phyloP scores from a whole-genome alignment of 805 yeast species.

The Hanseniaspora valbyensis region DNA sequence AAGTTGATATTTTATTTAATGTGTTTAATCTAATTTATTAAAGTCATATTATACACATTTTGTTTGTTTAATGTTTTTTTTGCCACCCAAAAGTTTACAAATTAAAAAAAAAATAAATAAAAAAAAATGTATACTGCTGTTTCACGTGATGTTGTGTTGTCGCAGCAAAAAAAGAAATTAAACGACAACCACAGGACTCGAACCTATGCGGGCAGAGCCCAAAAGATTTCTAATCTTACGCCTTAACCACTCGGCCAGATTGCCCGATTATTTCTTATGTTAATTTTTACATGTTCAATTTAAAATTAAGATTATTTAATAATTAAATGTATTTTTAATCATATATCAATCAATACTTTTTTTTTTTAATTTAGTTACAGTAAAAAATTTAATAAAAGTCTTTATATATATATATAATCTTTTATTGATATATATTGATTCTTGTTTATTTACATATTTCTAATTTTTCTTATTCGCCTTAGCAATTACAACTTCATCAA shows the following conservation, averaged over 20 bases:
- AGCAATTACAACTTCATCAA: neutral
- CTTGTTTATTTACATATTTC: too few relatives aligned
- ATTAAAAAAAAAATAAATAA: neutral
- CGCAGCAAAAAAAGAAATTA: constrained; percentile 26
- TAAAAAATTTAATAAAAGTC: too few relatives aligned
- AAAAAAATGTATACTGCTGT: neutral
- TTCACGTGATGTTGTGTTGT: neutral
- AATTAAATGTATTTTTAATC: too few relatives aligned
- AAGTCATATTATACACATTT: neutral
- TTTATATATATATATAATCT: too few relatives aligned
- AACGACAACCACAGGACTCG: constrained; percentile 66
- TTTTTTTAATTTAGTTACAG: too few relatives aligned
- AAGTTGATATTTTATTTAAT: neutral
- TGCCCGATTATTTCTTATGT: constrained; percentile 25
- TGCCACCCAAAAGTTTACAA: constrained; percentile 1
- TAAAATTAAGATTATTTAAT: too few relatives aligned
- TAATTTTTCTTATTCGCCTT: neutral
- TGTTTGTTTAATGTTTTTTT: neutral
- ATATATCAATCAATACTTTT: too few relatives aligned
- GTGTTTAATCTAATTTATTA: neutral
- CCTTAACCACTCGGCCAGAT: constrained; percentile 59
- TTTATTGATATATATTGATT: too few relatives aligned
- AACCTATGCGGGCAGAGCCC: constrained; percentile 54
- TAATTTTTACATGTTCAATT: too few relatives aligned
- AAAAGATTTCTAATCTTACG: constrained; percentile 51